These are phyloP conservation scores for Penicillium sp. DNA, from an alignment of 2,329 filamentous ascomycete species.

Conservation along the genomic window DNA sequence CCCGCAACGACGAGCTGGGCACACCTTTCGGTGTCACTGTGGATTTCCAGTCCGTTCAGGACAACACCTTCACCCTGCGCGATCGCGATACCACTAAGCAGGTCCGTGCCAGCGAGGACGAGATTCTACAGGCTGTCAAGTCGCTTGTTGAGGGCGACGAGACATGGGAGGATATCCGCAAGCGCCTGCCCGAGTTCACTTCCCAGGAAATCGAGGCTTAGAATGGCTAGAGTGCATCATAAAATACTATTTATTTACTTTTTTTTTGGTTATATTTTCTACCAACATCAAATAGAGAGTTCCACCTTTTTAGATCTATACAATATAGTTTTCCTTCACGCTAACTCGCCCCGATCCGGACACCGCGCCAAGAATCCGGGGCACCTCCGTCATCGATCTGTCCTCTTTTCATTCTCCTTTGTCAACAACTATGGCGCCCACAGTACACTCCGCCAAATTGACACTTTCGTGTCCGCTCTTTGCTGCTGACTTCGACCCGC, in stretches of 20 bases:
- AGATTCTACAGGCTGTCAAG: slow-evolving; percentile 67
- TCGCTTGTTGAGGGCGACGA: slow-evolving; percentile 54
- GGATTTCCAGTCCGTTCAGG: slow-evolving; percentile 89
- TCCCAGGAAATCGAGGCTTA: slow-evolving; percentile 54
- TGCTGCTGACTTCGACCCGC: slow-evolving; percentile 76
- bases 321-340: background rate
- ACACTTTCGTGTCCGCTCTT: slow-evolving; percentile 76
- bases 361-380: slow-evolving; percentile 26
- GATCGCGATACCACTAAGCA: slow-evolving; percentile 87
- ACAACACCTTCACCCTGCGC: slow-evolving; percentile 74
- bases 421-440: slow-evolving; percentile 31
- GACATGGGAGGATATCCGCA: slow-evolving; percentile 62
- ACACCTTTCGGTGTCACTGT: slow-evolving; percentile 89
- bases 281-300: background rate
- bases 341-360: slow-evolving; percentile 12
- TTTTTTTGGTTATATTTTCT: slow-evolving; percentile 1
- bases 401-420: slow-evolving; percentile 14
- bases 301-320: background rate
- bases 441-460: slow-evolving; percentile 47
- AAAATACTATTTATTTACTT: slow-evolving; percentile 15
- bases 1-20: slow-evolving; percentile 88
- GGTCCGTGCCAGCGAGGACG: slow-evolving; percentile 72
- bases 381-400: slow-evolving; percentile 19
- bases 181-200: slow-evolving; percentile 74
- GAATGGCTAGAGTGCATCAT: slow-evolving; percentile 8